A percentile compares a stretch with the other conserved stretches of the same genome.
phyloP scores from a whole-genome alignment of 257 asterid genomes.

The Asclepias syriaca region DNA sequence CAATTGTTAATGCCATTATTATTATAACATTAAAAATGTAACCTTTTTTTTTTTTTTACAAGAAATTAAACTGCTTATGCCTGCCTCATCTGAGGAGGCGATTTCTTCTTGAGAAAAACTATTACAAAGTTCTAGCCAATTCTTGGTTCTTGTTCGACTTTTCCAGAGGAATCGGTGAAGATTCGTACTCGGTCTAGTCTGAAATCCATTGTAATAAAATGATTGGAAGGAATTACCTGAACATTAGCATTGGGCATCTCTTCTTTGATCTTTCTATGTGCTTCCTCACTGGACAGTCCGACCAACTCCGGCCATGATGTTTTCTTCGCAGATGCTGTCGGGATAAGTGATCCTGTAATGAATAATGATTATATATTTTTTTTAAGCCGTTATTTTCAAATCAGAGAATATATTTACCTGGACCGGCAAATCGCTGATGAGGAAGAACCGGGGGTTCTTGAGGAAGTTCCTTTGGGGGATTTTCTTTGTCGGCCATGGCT shows the following conservation, averaged over 20 bases:
- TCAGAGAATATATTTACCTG: slow-evolving; percentile 12
- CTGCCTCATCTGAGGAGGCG: not conserved
- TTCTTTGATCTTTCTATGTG: slow-evolving; percentile 38
- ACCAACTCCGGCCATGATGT: slow-evolving; percentile 54
- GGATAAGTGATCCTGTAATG: slow-evolving; percentile 4
- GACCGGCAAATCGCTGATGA: slow-evolving; percentile 7
- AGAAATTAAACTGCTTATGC: not conserved
- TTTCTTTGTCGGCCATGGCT: slow-evolving; percentile 5
- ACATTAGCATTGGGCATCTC: slow-evolving; percentile 27
- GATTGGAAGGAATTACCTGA: slow-evolving; percentile 25
- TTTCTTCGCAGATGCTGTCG: slow-evolving; percentile 21
- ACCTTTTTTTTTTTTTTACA: too few species aligned
- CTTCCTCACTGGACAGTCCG: slow-evolving; percentile 46
- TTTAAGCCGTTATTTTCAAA: not conserved
- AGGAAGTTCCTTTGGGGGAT: slow-evolving; percentile 2
- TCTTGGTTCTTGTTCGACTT: slow-evolving; percentile 38
- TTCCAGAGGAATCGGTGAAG: slow-evolving; percentile 37
- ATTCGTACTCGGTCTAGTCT: slow-evolving; percentile 42
- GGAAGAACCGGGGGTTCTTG: not conserved
- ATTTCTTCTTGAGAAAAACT: not conserved
- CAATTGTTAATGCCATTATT: not conserved
- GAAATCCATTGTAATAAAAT: slow-evolving; percentile 33
- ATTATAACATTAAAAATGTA: not conserved
- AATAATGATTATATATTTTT: too few species aligned
- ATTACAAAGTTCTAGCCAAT: slow-evolving; percentile 30